Evolutionary conservation across 139 green algal genomes (phyloP).

Genomic region (Picochlorum sp.): DNA sequence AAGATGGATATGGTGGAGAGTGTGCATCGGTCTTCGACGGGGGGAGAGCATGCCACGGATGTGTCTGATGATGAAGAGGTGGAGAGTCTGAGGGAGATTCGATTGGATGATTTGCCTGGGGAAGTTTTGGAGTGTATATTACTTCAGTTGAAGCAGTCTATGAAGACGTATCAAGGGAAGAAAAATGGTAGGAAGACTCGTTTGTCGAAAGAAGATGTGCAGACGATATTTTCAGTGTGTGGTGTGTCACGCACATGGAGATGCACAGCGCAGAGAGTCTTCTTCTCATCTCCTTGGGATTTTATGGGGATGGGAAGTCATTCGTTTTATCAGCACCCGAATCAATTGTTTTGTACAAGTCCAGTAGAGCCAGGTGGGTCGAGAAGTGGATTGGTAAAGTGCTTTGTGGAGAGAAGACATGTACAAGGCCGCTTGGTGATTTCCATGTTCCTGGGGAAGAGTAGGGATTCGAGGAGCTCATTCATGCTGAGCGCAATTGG

Average conservation of each 20-base stretch:
- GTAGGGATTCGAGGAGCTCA: not conserved
- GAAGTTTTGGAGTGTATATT: slow-evolving; percentile 3
- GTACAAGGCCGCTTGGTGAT: slow-evolving; percentile 6
- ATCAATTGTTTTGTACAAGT: slow-evolving; percentile 37
- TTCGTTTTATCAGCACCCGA: slow-evolving; percentile 22
- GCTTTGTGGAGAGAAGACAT: slow-evolving; percentile 28
- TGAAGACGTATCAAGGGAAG: not conserved
- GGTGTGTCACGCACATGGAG: slow-evolving; percentile 33
- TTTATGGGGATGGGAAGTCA: not conserved
- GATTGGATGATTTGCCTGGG: not conserved
- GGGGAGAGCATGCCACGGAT: not conserved
- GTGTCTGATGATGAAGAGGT: not conserved
- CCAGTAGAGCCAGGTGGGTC: slow-evolving; percentile 7
- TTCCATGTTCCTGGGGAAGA: slow-evolving; percentile 20
- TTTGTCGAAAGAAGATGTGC: not conserved
- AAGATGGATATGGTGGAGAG: too few species aligned
- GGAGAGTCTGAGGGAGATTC: not conserved
- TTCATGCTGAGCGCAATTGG: slow-evolving; percentile 1
- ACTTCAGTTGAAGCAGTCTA: not conserved
- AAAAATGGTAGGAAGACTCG: too few species aligned
- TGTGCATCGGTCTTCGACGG: too few species aligned
- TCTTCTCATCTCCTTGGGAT: slow-evolving; percentile 33
- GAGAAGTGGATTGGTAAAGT: slow-evolving; percentile 25
- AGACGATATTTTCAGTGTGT: slow-evolving; percentile 9
- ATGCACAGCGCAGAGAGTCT: slow-evolving; percentile 24